Evolutionary conservation across 2,329 filamentous ascomycete species (phyloP).

Genomic region (Zelopaecilomyces penicillatus): DNA sequence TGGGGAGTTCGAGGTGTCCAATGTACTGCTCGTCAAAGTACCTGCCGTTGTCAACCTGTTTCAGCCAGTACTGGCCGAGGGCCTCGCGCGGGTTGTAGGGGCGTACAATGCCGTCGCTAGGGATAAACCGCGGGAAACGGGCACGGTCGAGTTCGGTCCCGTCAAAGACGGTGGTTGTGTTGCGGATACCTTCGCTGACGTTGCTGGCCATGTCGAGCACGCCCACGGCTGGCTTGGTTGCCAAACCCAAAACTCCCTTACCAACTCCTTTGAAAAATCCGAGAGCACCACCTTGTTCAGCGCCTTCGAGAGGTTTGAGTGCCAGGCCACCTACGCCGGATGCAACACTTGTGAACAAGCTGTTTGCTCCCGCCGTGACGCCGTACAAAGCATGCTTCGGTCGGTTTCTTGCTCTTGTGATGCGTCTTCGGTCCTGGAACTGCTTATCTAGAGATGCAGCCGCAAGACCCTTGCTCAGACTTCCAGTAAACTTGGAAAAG

Average conservation of each 20-base stretch:
- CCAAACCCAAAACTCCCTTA: constrained; percentile 87
- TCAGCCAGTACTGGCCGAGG: constrained; percentile 96
- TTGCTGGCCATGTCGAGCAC: constrained; percentile 96
- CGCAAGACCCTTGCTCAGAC: constrained; percentile 90
- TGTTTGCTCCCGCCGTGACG: constrained; percentile 90
- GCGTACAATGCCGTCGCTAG: constrained; percentile 84
- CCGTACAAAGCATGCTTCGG: constrained; percentile 97
- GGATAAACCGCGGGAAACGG: constrained; percentile 86
- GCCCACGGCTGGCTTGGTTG: constrained; percentile 93
- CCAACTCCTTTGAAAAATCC: constrained; percentile 98
- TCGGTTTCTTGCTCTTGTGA: constrained; percentile 83
- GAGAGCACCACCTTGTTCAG: constrained; percentile 86
- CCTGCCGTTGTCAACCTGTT: constrained; percentile 93
- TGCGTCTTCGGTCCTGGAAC: constrained; percentile 92
- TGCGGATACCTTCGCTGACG: constrained; percentile 93
- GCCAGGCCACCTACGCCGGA: constrained; percentile 91
- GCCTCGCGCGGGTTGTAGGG: constrained; percentile 93
- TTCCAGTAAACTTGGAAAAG: constrained; percentile 95
- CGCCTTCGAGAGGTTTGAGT: constrained; percentile 87
- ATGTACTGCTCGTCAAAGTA: constrained; percentile 98
- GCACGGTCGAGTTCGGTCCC: constrained; percentile 89
- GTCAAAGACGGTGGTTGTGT: constrained; percentile 97
- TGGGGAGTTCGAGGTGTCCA: constrained; percentile 84
- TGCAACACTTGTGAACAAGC: constrained; percentile 83
- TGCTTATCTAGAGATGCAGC: constrained; percentile 96